phyloP scores from a whole-genome alignment of 768 basidiomycete species.

The Chalciporus pseudorubinellus region DNA sequence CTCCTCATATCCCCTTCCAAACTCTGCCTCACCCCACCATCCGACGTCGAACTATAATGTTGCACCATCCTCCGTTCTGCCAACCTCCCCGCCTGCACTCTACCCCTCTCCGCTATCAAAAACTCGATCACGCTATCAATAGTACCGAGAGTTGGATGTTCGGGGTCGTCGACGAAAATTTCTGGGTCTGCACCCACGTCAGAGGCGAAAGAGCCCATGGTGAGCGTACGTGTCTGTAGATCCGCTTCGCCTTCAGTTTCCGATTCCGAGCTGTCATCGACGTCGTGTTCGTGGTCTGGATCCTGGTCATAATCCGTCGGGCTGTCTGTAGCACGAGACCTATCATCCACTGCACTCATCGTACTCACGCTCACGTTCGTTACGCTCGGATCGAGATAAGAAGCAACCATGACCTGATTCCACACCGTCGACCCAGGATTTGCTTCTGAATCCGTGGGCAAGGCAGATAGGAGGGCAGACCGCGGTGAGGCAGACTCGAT shows the following conservation, averaged over 20 bases:
- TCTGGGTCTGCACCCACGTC: constrained; percentile 30
- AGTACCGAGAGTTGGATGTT: constrained; percentile 66
- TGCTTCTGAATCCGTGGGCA: constrained; percentile 36
- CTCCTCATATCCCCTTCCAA: constrained; percentile 39
- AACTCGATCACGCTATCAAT: constrained; percentile 76
- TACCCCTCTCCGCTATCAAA: constrained; percentile 66
- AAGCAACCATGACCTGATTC: constrained; percentile 55
- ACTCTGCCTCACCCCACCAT: constrained; percentile 37
- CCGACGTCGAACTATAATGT: constrained; percentile 35
- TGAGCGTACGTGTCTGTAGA: constrained; percentile 14
- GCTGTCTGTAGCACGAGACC: constrained; percentile 25
- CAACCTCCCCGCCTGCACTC: constrained; percentile 45
- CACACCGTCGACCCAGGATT: constrained; percentile 61
- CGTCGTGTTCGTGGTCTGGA: neutral
- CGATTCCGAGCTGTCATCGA: constrained; percentile 24
- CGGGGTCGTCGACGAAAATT: constrained; percentile 24
- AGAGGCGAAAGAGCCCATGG: constrained; percentile 24
- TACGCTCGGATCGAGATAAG: constrained; percentile 46
- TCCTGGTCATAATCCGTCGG: constrained; percentile 16
- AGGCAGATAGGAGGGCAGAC: constrained; percentile 21
- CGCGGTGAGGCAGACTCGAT: constrained; percentile 29
- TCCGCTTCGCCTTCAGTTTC: constrained; percentile 41
- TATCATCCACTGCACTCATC: constrained; percentile 24
- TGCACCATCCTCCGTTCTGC: constrained; percentile 25
- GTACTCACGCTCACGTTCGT: constrained; percentile 28